Base-by-base conservation (phyloP, 1,284 basidiomycete species). In the Cryptococcus wingfieldii region DNA sequence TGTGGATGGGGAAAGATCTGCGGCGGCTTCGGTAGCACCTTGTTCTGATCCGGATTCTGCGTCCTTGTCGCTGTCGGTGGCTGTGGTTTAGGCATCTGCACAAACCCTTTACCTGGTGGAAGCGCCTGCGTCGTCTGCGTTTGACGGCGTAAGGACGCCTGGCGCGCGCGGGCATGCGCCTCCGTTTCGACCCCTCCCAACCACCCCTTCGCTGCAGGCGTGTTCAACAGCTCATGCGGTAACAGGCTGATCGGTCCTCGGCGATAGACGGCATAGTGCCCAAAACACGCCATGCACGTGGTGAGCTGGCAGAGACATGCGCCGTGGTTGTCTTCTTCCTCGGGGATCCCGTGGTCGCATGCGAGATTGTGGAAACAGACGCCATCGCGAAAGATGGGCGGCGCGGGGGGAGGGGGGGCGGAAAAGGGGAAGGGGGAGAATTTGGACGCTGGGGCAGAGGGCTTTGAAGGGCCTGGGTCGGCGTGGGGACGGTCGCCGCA, bases 1-100 rank as follows among this genome's bases (percentile, higher is more conserved):
- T 77, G 75, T 6, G 76, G 76, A 64, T 76, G 76, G 2, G 70
- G 67, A 54, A 75, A 74, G 18, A 73, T 61, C 8, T 61, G 57
- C 3, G 67, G 65, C 31, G 53, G 43, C 43, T 56, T 59, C 18
- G 34, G 42, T 9, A 47, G 39, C 50, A 25, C 51, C 42, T 42
- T 47, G 23, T 47, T 38, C 39, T 10, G 47, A 10, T 60, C 47
- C 14, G 43, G 43, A 10, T 34, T 34, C 31, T 34, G 31, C 10
- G 31, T 34, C 31, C 6, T 34, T 34, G 31, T 34, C n/a, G 45
- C n/a, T 18, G 56, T 54, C 0, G 56, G 34, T 18, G 53, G 28
- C 37, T 58, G 43, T 0, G 59, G 45, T 48, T 66, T 67, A 5
- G 63, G 58, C 51, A 69, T 66, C 18, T 64, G 64, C n/a, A 67